Conservation (phyloP, 768 basidiomycete species). For the Mycena indigotica region DNA sequence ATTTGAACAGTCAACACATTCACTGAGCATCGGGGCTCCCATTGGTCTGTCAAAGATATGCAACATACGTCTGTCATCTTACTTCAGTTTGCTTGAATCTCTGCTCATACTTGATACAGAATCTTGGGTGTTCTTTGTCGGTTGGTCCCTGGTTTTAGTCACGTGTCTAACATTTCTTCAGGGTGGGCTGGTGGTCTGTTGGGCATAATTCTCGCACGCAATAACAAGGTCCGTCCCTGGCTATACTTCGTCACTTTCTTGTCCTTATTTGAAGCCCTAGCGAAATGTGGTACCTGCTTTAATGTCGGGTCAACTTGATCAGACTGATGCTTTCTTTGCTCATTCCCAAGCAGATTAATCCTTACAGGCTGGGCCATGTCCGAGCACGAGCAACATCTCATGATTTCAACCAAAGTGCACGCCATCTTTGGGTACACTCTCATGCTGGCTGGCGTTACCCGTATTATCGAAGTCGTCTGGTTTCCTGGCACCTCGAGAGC, state of each 20-base stretch:
- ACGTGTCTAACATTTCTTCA: conserved; percentile 26
- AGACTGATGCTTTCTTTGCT: no score
- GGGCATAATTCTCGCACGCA: conserved; percentile 79
- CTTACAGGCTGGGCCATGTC: conserved; percentile 96
- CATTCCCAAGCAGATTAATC: conserved; percentile 57
- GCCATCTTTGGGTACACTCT: conserved; percentile 82
- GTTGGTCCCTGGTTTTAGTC: conserved; percentile 22
- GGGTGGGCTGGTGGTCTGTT: conserved; percentile 95
- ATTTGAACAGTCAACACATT: conserved; percentile 77
- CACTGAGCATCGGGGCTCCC: conserved; percentile 81
- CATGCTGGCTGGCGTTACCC: conserved; percentile 77
- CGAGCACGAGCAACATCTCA: conserved; percentile 81
- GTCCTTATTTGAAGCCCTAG: conserved; percentile 31
- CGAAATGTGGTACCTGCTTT: conserved; percentile 80
- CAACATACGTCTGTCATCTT: conserved; percentile 80
- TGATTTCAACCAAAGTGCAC: conserved; percentile 86
- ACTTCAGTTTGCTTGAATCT: no score
- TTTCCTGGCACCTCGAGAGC: conserved; percentile 43
- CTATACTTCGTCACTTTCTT: neutral
- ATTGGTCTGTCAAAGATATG: conserved; percentile 92
- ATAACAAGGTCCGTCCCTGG: conserved; percentile 59
- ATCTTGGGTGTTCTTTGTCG: conserved; percentile 74
- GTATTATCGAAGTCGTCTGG: conserved; percentile 86
- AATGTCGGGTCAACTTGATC: no score
- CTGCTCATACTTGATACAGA: conserved; percentile 36